Percentiles rank a stretch among this genome's conserved stretches.
These are phyloP conservation scores for Hypomontagnella monticulosa DNA, from an alignment of 495 filamentous ascomycete species.

Conservation along the genomic window DNA sequence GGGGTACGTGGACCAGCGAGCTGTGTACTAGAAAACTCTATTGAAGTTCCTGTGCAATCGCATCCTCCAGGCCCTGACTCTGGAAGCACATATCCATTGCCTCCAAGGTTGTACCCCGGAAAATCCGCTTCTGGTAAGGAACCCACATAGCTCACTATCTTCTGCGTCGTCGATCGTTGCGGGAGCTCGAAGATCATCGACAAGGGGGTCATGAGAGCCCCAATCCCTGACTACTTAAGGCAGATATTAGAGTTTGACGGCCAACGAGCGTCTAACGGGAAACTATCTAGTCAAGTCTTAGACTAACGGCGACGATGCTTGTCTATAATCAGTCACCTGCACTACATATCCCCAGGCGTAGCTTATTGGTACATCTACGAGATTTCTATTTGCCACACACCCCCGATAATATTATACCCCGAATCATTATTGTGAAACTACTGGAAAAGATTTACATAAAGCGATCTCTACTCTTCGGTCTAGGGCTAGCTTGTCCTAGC, in stretches of 20 bases:
- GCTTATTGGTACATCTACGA: no score
- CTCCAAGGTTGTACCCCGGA: neutral
- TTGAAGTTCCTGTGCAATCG: no score
- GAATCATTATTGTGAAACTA: no score
- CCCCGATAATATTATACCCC: no score
- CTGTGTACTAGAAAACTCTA: no score
- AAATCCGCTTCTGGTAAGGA: neutral
- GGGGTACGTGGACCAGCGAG: no score
- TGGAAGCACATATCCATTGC: neutral
- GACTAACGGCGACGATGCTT: neutral
- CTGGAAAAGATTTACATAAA: no score
- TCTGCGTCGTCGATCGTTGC: neutral
- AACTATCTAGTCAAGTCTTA: neutral
- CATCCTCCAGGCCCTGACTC: neutral
- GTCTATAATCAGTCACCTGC: neutral
- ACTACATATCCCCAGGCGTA: no score
- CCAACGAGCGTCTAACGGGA: neutral
- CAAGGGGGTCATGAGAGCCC: neutral
- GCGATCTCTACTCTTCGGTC: no score
- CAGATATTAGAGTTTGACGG: no score
- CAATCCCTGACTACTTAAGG: neutral
- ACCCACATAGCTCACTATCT: neutral
- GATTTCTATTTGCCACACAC: no score
- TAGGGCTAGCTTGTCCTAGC: no score
- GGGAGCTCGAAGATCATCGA: slow-evolving; percentile 1